Percentiles rank a stretch among this genome's conserved stretches.
Evolutionary conservation across 176 grass and related monocot species (phyloP).

Genomic region (Bonia amplexicaulis): DNA sequence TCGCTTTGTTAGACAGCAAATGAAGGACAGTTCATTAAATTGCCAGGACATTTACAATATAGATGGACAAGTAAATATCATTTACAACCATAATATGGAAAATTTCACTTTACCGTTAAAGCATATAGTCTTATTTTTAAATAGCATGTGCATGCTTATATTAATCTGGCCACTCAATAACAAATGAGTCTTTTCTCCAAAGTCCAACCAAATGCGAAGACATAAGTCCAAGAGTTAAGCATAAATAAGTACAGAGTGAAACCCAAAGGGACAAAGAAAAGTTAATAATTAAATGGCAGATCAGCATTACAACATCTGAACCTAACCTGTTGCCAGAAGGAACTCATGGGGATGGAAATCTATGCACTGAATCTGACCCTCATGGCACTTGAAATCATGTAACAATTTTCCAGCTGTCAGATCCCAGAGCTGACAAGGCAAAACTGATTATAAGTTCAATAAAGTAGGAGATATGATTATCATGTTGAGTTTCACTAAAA

Average conservation of each 20-base stretch:
- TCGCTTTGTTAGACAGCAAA: background rate
- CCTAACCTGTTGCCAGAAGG: constrained; percentile 90
- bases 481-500: background rate
- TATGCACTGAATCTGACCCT: constrained; percentile 97
- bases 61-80: background rate
- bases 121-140: background rate
- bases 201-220: background rate
- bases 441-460: constrained; percentile 11
- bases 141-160: constrained; percentile 8
- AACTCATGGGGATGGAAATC: constrained; percentile 98
- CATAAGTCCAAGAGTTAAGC: background rate
- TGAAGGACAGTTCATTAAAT: background rate
- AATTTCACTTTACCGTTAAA: background rate
- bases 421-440: constrained; percentile 77
- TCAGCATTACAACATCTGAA: constrained; percentile 17
- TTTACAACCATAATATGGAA: background rate
- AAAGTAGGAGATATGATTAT: background rate
- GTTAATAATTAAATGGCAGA: constrained; percentile 11
- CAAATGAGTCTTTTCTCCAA: background rate
- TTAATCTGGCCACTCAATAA: background rate
- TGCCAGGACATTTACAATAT: background rate
- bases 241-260: constrained; percentile 9
- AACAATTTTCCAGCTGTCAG: constrained; percentile 92
- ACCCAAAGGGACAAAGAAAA: constrained; percentile 23
- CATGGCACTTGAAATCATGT: constrained; percentile 89